These are phyloP conservation scores for Melampsora larici-populina DNA, from an alignment of 1,284 basidiomycete species.

Conservation along the genomic window DNA sequence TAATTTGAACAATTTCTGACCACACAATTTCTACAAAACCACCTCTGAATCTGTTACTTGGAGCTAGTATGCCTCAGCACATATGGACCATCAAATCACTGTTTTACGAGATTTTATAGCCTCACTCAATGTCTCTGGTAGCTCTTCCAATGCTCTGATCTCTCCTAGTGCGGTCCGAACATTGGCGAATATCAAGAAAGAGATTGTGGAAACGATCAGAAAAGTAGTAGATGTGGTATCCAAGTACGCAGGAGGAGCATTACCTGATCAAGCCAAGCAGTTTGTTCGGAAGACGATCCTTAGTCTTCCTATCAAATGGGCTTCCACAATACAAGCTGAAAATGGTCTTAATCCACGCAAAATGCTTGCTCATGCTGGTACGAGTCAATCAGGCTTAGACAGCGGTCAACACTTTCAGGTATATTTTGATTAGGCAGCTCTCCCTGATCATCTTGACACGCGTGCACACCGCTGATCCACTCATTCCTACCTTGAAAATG, in stretches of 20 bases:
- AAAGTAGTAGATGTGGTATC: conserved; percentile 83
- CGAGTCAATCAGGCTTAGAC: neutral
- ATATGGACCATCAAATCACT: conserved; percentile 81
- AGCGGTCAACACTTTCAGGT: conserved; percentile 35
- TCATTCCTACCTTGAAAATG: conserved; percentile 47
- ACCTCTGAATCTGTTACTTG: neutral
- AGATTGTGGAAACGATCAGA: conserved; percentile 78
- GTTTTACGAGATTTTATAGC: conserved; percentile 76
- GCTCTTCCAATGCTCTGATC: conserved; percentile 56
- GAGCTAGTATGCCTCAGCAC: conserved; percentile 72
- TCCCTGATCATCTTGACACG: conserved; percentile 43
- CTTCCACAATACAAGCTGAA: conserved; percentile 51
- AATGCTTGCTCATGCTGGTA: neutral
- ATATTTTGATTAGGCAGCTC: conserved; percentile 44
- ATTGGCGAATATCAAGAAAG: conserved; percentile 69
- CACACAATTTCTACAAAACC: too few relatives aligned
- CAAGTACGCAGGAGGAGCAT: conserved; percentile 74
- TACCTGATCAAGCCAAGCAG: conserved; percentile 75
- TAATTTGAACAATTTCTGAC: too few relatives aligned
- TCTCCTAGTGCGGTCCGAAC: conserved; percentile 64
- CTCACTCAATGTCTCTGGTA: conserved; percentile 61
- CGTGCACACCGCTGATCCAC: neutral
- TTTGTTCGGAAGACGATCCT: conserved; percentile 77
- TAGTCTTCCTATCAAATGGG: conserved; percentile 75
- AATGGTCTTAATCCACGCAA: conserved; percentile 1